Percentiles rank a stretch among this genome's conserved stretches.
phyloP scores from a whole-genome alignment of 129 eudicot genomes.

The Calendula officinalis region DNA sequence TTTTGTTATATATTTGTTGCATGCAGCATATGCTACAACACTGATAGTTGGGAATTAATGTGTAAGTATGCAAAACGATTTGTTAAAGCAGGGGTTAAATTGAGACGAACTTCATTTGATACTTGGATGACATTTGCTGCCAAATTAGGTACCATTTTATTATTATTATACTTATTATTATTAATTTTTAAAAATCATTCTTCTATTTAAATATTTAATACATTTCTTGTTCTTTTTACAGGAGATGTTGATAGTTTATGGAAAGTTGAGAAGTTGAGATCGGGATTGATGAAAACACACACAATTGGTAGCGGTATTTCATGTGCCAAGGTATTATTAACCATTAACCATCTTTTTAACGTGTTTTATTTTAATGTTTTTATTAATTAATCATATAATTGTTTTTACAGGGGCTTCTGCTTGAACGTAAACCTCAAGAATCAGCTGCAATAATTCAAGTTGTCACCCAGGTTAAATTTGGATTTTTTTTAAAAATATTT shows the following conservation, averaged over 20 bases:
- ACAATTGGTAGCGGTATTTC: constrained; percentile 67
- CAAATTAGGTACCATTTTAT: constrained; percentile 48
- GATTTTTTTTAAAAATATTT: not conserved
- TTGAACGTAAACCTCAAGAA: constrained; percentile 70
- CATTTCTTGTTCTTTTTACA: constrained; percentile 12
- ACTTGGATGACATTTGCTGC: constrained; percentile 90
- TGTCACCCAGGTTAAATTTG: constrained; percentile 55
- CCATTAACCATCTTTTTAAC: not conserved
- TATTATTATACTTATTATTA: not conserved
- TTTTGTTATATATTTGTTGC: not conserved
- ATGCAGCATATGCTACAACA: constrained; percentile 75
- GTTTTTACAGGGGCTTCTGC: constrained; percentile 65
- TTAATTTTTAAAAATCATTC: no score
- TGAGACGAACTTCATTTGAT: constrained; percentile 69
- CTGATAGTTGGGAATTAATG: constrained; percentile 64
- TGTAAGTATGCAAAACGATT: constrained; percentile 76
- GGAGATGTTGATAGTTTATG: constrained; percentile 80
- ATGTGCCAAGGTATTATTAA: constrained; percentile 71
- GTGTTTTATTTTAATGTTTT: not conserved
- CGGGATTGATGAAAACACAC: constrained; percentile 59
- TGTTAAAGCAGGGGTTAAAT: constrained; percentile 60
- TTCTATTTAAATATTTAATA: not conserved
- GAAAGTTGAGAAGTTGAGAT: constrained; percentile 78
- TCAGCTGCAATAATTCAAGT: constrained; percentile 69
- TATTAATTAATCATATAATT: not conserved